Evolutionary conservation across 148 eudicot genomes (phyloP), one percentile per base, ranked within the genome.

Genomic region (Rhododendron mucronatum): DNA sequence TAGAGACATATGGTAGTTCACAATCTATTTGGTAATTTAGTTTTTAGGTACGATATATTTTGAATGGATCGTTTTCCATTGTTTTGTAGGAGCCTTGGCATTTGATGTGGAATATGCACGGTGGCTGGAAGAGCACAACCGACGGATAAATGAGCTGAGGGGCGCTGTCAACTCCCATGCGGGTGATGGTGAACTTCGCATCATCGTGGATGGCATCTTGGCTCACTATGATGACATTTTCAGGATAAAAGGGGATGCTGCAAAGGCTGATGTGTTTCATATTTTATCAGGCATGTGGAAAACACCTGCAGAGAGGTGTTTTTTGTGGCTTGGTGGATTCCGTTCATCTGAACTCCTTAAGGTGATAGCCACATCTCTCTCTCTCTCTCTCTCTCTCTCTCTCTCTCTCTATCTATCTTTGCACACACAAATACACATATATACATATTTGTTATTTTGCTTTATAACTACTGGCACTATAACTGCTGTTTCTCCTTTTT

Each of bases 241-340:
- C 65, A 91, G 89, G 79, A 88, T 90, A 82, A 91, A 88, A 82
- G 88, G 87, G 35, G 89, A 87, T 82, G 89, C 89, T 48, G 91
- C 91, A 10, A 91, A 91, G 63, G 80, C 90, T 48, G 93, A 91
- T 83, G 90, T 91, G 82, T 91, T 91, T 76, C 92, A 91, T 79
- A 88, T 91, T 26, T 79, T 88, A 85, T 91, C 93, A 4, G 93
- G 93, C 87, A 90, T 90, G 93, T 91, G 93, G 93, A 86, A 87
- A 28, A 90, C 93, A 80, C 93, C 93, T 28, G 92, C 92, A 16
- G 93, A 91, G 83, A 86, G 93, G 85, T 91, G 92, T 81, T 91
- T 91, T 86, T 51, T 91, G 71, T 91, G 93, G 93, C 89, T 91
- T 71, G 93, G 92, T 61, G 93, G 93, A 26, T 91, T 90, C 83